Percentiles rank a stretch among this genome's conserved stretches.
Conservation (phyloP, 2,329 filamentous ascomycete genomes). For the Epicoccum nigrum region DNA sequence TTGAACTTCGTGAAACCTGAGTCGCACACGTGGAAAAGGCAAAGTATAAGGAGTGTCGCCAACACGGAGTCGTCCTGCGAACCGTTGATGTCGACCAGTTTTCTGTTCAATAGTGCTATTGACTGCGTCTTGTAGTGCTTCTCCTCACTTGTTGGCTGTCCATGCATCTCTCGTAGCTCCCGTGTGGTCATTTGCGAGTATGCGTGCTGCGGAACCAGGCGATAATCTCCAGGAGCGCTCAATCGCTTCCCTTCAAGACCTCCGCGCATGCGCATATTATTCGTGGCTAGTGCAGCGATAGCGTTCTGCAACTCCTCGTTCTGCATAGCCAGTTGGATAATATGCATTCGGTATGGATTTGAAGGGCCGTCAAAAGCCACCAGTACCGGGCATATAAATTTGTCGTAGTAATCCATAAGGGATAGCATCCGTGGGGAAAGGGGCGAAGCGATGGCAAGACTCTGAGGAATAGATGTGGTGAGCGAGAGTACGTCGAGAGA, state of each 20-base stretch:
- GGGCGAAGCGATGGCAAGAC: conserved; percentile 59
- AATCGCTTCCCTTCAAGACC: conserved; percentile 59
- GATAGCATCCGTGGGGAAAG: conserved; percentile 81
- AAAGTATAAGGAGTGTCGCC: conserved; percentile 84
- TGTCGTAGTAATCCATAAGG: conserved; percentile 92
- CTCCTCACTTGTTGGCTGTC: conserved; percentile 74
- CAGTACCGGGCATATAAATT: conserved; percentile 88
- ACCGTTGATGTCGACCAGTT: conserved; percentile 76
- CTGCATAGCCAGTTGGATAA: conserved; percentile 75
- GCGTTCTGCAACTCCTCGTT: conserved; percentile 90
- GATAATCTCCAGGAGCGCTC: conserved; percentile 38
- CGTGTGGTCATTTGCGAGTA: conserved; percentile 46
- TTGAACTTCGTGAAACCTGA: conserved; percentile 92
- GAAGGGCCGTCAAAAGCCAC: conserved; percentile 83
- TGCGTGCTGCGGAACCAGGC: conserved; percentile 45
- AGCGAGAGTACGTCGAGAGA: conserved; percentile 47
- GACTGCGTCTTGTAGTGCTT: conserved; percentile 84
- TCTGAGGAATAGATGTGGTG: conserved; percentile 51
- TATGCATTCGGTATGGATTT: conserved; percentile 85
- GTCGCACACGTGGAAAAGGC: conserved; percentile 92
- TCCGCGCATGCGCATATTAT: conserved; percentile 86
- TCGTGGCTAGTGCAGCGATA: conserved; percentile 85
- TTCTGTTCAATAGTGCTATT: conserved; percentile 80
- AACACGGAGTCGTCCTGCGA: conserved; percentile 86
- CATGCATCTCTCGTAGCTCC: conserved; percentile 49